Evolutionary conservation across 108 stramenopile species (phyloP).

Genomic region (Pseudonitzschia multiseries): DNA sequence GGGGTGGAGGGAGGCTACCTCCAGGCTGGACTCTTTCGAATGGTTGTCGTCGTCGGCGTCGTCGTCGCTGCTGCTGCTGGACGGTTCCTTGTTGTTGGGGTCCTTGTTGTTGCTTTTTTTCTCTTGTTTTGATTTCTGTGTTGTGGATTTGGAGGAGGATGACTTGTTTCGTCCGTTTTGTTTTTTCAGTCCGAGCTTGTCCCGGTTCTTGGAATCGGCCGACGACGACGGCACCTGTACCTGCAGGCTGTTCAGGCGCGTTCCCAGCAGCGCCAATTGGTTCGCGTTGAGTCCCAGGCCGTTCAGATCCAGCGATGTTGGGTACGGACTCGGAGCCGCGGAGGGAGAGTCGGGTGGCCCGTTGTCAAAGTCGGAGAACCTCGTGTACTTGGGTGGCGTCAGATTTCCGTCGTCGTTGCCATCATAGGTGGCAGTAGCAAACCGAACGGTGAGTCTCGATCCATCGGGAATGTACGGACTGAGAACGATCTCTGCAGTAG

Average conservation of each 20-base stretch:
- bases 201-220: not conserved
- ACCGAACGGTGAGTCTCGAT: constrained; percentile 66
- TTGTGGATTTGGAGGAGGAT: not conserved
- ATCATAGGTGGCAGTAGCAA: constrained; percentile 37
- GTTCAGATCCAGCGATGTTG: constrained; percentile 34
- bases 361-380: constrained; percentile 14
- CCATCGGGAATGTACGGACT: constrained; percentile 80
- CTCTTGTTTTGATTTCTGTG: not conserved
- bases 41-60: constrained; percentile 20
- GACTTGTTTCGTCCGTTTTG: not conserved
- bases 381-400: constrained; percentile 18
- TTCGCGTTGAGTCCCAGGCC: constrained; percentile 34
- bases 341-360: constrained; percentile 77
- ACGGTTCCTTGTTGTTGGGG: too few species aligned
- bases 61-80: not conserved
- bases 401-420: constrained; percentile 29
- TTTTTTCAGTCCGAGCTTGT: not conserved
- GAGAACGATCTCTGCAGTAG: constrained; percentile 71
- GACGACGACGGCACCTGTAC: not conserved
- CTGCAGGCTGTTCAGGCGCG: constrained; percentile 30
- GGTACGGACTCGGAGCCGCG: constrained; percentile 73
- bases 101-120: constrained; percentile 1
- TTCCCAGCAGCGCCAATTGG: constrained; percentile 31
- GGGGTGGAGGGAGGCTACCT: constrained; percentile 39
- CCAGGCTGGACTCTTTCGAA: constrained; percentile 29